phyloP scores from a whole-genome alignment of 1,139 yeast genomes.

The Zygosaccharomyces sapae region DNA sequence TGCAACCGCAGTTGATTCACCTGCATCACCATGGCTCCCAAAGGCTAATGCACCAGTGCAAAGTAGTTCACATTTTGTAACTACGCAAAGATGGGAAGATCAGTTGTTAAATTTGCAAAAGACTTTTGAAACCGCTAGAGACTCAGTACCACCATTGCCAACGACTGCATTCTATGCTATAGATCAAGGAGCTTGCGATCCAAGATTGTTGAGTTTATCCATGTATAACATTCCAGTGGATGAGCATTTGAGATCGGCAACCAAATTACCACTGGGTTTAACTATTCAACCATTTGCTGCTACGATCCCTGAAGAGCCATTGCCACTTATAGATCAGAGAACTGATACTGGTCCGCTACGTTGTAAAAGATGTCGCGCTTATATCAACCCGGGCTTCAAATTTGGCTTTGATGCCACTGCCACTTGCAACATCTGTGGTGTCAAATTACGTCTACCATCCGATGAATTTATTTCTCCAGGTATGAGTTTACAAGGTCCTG shows the following conservation, averaged over 20 bases:
- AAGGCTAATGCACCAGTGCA: conserved; percentile 12
- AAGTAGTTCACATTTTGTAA: conserved; percentile 45
- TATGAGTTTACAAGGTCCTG: conserved; percentile 55
- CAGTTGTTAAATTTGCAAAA: conserved; percentile 48
- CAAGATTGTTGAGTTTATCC: conserved; percentile 72
- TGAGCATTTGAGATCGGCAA: conserved; percentile 62
- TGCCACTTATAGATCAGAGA: conserved; percentile 58
- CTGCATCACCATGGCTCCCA: conserved; percentile 4
- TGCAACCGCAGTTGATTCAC: conserved; percentile 1
- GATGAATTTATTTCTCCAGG: conserved; percentile 67
- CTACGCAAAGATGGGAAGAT: conserved; percentile 51
- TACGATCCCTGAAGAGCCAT: conserved; percentile 43
- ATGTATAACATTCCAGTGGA: conserved; percentile 81
- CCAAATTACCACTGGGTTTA: conserved; percentile 78
- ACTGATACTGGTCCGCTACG: conserved; percentile 63
- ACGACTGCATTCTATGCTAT: conserved; percentile 64
- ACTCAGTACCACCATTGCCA: conserved; percentile 77
- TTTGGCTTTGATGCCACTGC: conserved; percentile 62
- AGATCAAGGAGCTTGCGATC: conserved; percentile 83
- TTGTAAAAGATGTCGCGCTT: conserved; percentile 86
- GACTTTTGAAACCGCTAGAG: conserved; percentile 64
- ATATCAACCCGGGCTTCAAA: conserved; percentile 79
- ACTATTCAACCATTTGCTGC: conserved; percentile 83
- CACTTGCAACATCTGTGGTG: conserved; percentile 84
- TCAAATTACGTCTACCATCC: conserved; percentile 63